These are phyloP conservation scores for Aspergillus tubingensis DNA, from an alignment of 2,329 filamentous ascomycete species.

Conservation along the genomic window DNA sequence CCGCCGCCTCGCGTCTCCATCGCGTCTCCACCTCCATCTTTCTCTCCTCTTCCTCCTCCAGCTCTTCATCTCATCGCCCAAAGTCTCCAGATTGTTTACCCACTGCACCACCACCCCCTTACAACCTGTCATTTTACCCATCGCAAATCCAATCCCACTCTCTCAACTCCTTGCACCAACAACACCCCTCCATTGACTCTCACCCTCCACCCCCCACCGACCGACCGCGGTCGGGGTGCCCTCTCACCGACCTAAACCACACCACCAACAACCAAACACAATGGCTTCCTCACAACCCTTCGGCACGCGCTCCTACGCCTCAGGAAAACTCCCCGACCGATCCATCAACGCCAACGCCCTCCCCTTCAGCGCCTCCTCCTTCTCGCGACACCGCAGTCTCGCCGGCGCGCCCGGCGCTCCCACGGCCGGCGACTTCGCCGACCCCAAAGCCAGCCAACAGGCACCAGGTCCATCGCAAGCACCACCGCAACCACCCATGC, in stretches of 20 bases:
- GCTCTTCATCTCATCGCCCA: not conserved
- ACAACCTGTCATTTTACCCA: not conserved
- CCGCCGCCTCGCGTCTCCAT: constrained; percentile 28
- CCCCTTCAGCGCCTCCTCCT: constrained; percentile 47
- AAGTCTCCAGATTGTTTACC: not conserved
- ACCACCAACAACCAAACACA: constrained; percentile 19
- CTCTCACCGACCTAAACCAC: not conserved
- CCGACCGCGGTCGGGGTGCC: not conserved
- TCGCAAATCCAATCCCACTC: not conserved
- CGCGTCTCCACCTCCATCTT: constrained; percentile 7
- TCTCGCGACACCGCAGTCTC: constrained; percentile 42
- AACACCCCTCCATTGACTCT: not conserved
- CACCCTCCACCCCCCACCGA: not conserved
- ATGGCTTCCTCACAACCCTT: constrained; percentile 60
- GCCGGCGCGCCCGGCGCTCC: constrained; percentile 37
- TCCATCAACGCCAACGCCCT: constrained; percentile 44
- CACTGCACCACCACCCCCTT: not conserved
- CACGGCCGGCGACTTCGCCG: constrained; percentile 29
- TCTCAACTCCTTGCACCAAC: not conserved
- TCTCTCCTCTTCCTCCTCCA: not conserved
- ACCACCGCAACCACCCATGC: constrained; percentile 16
- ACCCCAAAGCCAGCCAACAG: constrained; percentile 35
- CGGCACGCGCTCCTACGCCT: constrained; percentile 55
- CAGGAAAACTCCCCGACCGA: constrained; percentile 56
- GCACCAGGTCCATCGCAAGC: constrained; percentile 7